Percentiles rank a stretch among this genome's conserved stretches.
phyloP scores from a whole-genome alignment of 768 basidiomycete genomes.

The Hydnomerulius pinastri region DNA sequence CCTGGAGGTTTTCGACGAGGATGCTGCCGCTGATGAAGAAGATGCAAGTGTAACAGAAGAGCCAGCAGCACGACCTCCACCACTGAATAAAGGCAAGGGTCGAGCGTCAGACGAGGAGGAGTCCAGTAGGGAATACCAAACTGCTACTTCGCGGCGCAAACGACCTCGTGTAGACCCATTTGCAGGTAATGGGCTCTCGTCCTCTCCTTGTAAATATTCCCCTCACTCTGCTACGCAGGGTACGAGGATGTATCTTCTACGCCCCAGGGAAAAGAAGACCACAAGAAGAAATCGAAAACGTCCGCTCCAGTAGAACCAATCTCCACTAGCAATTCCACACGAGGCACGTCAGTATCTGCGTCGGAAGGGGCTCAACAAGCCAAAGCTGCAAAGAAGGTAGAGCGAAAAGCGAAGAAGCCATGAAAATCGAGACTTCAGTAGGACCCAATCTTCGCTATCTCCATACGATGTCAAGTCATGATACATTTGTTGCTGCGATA shows the following conservation, averaged over 20 bases:
- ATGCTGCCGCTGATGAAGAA: conserved; percentile 6
- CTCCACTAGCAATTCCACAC: conserved; percentile 11
- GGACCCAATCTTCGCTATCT: conserved; percentile 5
- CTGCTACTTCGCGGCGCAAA: conserved; percentile 42
- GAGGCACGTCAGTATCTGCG: conserved; percentile 21
- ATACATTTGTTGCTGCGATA: conserved; percentile 17
- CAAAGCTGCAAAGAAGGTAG: conserved; percentile 36
- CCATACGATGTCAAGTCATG: conserved; percentile 2
- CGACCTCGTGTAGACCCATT: conserved; percentile 65
- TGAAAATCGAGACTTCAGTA: conserved; percentile 10
- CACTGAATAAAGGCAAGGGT: conserved; percentile 36
- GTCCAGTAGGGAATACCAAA: conserved; percentile 7
- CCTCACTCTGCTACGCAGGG: conserved; percentile 23
- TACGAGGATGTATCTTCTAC: conserved; percentile 27
- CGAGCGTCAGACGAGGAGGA: conserved; percentile 35
- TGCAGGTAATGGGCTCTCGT: conserved; percentile 45
- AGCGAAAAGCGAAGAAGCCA: conserved; percentile 33
- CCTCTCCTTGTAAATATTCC: background rate
- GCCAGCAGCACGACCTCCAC: background rate
- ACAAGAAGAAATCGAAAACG: conserved; percentile 12
- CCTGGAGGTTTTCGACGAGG: conserved; percentile 38
- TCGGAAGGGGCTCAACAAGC: conserved; percentile 25
- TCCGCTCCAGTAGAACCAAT: background rate
- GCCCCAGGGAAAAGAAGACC: background rate
- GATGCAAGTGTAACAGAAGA: conserved; percentile 5